phyloP scores from a whole-genome alignment of 2,329 filamentous ascomycete genomes.

The Microthyrium microscopicum region DNA sequence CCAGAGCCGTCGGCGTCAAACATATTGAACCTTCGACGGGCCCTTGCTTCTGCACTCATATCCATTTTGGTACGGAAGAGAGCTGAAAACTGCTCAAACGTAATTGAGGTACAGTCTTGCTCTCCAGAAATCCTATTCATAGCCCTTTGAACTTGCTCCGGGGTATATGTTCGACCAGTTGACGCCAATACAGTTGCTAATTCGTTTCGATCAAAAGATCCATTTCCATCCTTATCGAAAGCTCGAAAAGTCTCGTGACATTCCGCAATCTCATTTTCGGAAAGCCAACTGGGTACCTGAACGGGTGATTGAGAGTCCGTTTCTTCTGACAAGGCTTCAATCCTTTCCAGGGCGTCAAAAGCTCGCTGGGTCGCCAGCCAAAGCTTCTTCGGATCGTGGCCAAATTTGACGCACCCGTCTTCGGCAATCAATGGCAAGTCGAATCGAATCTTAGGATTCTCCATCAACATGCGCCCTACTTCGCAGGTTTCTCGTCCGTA shows the following conservation, averaged over 20 bases:
- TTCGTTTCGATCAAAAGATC: neutral
- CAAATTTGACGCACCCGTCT: slow-evolving; percentile 8
- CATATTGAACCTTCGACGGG: neutral
- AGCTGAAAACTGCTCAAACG: neutral
- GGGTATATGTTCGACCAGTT: neutral
- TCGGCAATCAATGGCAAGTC: slow-evolving; percentile 10
- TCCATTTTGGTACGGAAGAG: neutral
- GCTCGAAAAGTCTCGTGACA: slow-evolving; percentile 1
- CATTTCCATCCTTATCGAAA: neutral
- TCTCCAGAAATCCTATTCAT: neutral
- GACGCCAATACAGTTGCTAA: neutral
- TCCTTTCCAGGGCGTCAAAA: slow-evolving; percentile 9
- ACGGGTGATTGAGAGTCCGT: neutral
- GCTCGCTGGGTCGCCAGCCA: slow-evolving; percentile 10
- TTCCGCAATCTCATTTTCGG: slow-evolving; percentile 6
- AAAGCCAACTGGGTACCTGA: neutral
- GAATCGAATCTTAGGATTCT: slow-evolving; percentile 10
- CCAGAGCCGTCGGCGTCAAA: neutral
- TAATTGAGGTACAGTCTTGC: neutral
- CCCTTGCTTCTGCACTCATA: neutral
- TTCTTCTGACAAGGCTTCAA: slow-evolving; percentile 10
- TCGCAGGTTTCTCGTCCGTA: slow-evolving; percentile 9
- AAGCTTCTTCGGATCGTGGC: slow-evolving; percentile 10
- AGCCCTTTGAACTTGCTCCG: neutral
- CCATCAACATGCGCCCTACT: slow-evolving; percentile 10